phyloP scores from a whole-genome alignment of 1,139 yeast species.

The Protomyces arabidopsidicola region DNA sequence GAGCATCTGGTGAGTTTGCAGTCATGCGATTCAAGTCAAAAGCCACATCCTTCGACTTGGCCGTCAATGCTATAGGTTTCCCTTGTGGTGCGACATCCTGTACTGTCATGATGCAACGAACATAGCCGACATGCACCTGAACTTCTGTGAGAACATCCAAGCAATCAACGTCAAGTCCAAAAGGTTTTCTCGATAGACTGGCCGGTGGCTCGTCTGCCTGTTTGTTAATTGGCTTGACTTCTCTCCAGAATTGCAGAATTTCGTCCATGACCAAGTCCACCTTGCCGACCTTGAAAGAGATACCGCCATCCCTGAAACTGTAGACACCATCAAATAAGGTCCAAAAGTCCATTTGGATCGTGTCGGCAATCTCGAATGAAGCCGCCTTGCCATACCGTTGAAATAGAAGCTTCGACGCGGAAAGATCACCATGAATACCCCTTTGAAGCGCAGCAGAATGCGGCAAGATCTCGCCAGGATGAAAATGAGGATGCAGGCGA shows the following conservation, averaged over 20 bases:
- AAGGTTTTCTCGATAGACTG: conserved; percentile 3
- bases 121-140: conserved; percentile 31
- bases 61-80: conserved; percentile 34
- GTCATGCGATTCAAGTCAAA: conserved; percentile 43
- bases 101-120: conserved; percentile 27
- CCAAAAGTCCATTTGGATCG: conserved; percentile 37
- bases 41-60: conserved; percentile 40
- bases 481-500: conserved; percentile 15
- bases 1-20: conserved; percentile 43
- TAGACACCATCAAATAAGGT: conserved; percentile 39
- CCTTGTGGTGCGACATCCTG: conserved; percentile 11
- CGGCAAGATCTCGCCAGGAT: conserved; percentile 15
- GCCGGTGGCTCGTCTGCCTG: too few relatives aligned
- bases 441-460: conserved; percentile 3
- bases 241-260: conserved; percentile 30
- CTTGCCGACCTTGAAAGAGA: conserved; percentile 38
- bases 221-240: not conserved
- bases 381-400: conserved; percentile 37
- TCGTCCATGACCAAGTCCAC: conserved; percentile 35
- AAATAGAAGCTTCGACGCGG: conserved; percentile 23
- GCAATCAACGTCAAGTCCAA: conserved; percentile 5
- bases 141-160: conserved; percentile 31
- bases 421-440: conserved; percentile 22
- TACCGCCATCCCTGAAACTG: conserved; percentile 39
- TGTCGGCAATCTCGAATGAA: conserved; percentile 38